These are phyloP conservation scores for Neofusicoccum laricinum DNA, from an alignment of 2,329 filamentous ascomycete genomes.

Conservation along the genomic window DNA sequence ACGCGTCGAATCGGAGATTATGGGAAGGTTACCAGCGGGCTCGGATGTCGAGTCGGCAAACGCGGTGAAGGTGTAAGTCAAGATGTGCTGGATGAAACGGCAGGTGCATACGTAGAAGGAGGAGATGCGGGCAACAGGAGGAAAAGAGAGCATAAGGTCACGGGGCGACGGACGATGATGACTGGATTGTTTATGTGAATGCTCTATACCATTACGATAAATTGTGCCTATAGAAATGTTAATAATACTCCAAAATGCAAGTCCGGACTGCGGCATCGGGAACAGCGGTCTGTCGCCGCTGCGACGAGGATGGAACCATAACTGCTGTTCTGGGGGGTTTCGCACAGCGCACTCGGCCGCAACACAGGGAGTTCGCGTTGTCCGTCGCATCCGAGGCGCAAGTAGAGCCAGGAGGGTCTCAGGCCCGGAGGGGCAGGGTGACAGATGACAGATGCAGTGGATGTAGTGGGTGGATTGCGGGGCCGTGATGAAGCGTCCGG, in stretches of 20 bases:
- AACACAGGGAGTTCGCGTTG: too few species aligned
- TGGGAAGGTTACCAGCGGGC: background rate
- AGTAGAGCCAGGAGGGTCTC: too few species aligned
- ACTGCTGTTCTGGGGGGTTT: too few species aligned
- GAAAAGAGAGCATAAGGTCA: background rate
- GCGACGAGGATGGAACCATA: too few species aligned
- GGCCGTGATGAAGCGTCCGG: background rate
- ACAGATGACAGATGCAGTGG: too few species aligned
- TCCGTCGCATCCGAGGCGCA: too few species aligned
- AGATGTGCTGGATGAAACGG: too few species aligned
- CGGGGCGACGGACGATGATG: background rate
- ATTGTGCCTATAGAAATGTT: background rate
- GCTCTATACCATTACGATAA: conserved; percentile 2
- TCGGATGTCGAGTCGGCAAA: conserved; percentile 10
- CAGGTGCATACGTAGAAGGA: background rate
- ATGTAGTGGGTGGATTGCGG: background rate
- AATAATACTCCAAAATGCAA: background rate
- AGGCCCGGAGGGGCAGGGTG: too few species aligned
- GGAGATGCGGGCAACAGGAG: background rate
- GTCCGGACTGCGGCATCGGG: background rate
- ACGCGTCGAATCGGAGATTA: conserved; percentile 28
- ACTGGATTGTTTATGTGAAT: background rate
- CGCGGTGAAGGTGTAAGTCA: background rate
- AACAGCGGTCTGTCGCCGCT: too few species aligned
- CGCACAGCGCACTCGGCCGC: too few species aligned